These are phyloP conservation scores for Aspergillus coremiiformis DNA, from an alignment of 495 filamentous ascomycete species.

Conservation along the genomic window DNA sequence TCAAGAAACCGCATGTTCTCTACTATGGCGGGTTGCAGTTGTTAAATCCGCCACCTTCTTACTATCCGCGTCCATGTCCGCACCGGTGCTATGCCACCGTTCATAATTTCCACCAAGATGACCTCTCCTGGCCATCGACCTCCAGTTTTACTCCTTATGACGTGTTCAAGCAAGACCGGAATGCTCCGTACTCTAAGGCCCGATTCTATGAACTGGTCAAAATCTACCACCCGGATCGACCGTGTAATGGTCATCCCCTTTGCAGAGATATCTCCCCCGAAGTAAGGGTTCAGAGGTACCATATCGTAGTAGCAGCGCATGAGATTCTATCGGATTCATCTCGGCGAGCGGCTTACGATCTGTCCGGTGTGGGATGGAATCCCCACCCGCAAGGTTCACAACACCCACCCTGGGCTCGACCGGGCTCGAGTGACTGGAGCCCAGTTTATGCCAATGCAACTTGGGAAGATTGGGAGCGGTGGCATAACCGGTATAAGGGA, in stretches of 20 bases:
- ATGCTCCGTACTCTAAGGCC: slow-evolving; percentile 67
- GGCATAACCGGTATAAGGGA: slow-evolving; percentile 55
- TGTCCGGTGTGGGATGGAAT: slow-evolving; percentile 73
- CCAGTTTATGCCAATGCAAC: slow-evolving; percentile 75
- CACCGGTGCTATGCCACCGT: slow-evolving; percentile 29
- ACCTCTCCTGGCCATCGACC: slow-evolving; percentile 32
- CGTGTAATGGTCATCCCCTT: slow-evolving; percentile 42
- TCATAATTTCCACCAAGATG: slow-evolving; percentile 16
- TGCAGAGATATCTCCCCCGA: slow-evolving; percentile 43
- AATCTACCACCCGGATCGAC: slow-evolving; percentile 86
- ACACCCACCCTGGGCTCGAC: slow-evolving; percentile 9
- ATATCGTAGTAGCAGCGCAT: slow-evolving; percentile 77
- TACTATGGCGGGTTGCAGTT: slow-evolving; percentile 23
- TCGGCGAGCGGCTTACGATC: slow-evolving; percentile 75
- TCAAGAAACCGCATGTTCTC: slow-evolving; percentile 25
- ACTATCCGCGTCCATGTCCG: slow-evolving; percentile 1
- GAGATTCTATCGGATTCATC: slow-evolving; percentile 78
- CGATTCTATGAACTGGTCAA: slow-evolving; percentile 89
- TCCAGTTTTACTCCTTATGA: slow-evolving; percentile 73
- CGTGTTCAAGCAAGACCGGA: slow-evolving; percentile 59
- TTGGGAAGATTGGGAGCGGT: slow-evolving; percentile 98
- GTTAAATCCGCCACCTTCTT: slow-evolving; percentile 20
- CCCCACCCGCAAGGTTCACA: slow-evolving; percentile 24
- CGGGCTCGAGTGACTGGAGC: slow-evolving; percentile 25
- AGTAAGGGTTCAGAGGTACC: slow-evolving; percentile 74